These are phyloP conservation scores for Rosa persica DNA, from an alignment of 306 rosid genomes.

Conservation along the genomic window DNA sequence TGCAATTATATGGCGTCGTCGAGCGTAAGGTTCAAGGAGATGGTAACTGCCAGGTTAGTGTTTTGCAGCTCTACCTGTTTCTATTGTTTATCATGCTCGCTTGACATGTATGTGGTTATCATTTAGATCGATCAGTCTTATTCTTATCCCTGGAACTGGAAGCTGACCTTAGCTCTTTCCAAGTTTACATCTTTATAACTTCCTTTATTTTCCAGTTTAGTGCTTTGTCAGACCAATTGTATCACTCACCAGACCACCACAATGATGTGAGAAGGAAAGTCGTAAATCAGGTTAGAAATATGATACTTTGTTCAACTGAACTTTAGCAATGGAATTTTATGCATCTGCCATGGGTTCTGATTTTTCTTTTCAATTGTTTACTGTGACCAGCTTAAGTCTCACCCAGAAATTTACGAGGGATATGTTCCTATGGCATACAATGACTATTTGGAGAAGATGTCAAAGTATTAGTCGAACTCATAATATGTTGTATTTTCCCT, in stretches of 20 bases:
- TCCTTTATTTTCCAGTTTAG: conserved; percentile 54
- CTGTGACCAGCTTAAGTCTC: conserved; percentile 63
- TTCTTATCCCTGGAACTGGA: conserved; percentile 1
- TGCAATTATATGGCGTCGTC: conserved; percentile 63
- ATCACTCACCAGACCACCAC: conserved; percentile 63
- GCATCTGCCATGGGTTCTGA: conserved; percentile 29
- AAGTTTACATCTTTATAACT: not conserved
- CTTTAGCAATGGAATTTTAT: conserved; percentile 14
- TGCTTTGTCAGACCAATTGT: conserved; percentile 81
- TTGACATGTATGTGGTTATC: conserved; percentile 10
- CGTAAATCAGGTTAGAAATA: conserved; percentile 64
- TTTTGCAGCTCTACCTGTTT: conserved; percentile 10
- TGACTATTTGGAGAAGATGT: conserved; percentile 74
- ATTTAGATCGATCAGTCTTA: conserved; percentile 5
- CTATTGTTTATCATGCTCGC: conserved; percentile 10
- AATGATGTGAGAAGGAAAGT: conserved; percentile 56
- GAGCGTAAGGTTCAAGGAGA: conserved; percentile 76
- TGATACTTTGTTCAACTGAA: conserved; percentile 17
- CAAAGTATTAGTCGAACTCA: conserved; percentile 41
- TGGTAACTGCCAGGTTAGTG: conserved; percentile 89
- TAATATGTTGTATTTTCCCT: conserved; percentile 2
- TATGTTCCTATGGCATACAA: conserved; percentile 83
- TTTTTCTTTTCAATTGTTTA: conserved; percentile 24
- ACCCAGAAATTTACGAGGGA: conserved; percentile 76
- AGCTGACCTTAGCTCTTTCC: not conserved